phyloP scores from a whole-genome alignment of 1,284 basidiomycete genomes.

The Cystobasidiaceae sp. region DNA sequence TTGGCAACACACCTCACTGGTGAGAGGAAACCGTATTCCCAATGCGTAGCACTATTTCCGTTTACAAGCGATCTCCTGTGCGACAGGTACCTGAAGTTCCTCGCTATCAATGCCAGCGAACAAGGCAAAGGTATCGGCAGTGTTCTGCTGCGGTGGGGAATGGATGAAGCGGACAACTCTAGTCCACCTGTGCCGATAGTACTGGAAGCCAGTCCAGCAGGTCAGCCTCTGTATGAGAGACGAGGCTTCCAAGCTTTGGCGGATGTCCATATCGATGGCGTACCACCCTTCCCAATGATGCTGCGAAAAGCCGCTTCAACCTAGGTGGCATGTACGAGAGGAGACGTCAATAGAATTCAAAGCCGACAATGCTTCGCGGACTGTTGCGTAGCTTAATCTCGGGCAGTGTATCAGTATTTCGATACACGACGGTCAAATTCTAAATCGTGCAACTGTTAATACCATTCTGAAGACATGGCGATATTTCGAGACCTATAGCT shows the following conservation, averaged over 20 bases:
- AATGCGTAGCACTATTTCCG: too few relatives aligned
- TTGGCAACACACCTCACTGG: slow-evolving; percentile 23
- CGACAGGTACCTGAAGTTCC: slow-evolving; percentile 15
- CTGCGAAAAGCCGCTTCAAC: not conserved
- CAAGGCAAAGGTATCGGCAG: slow-evolving; percentile 23
- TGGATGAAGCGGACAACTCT: slow-evolving; percentile 12
- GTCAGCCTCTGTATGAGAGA: slow-evolving; percentile 11
- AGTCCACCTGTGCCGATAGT: slow-evolving; percentile 4
- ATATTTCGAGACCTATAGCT: too few relatives aligned
- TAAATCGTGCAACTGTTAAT: too few relatives aligned
- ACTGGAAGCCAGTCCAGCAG: slow-evolving; percentile 4
- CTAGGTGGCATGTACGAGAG: too few relatives aligned
- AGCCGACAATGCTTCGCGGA: too few relatives aligned
- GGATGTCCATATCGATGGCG: not conserved
- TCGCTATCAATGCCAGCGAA: slow-evolving; percentile 6
- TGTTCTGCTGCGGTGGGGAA: slow-evolving; percentile 4
- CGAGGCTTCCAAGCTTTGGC: slow-evolving; percentile 6
- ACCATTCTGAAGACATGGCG: too few relatives aligned
- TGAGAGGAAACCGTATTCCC: too few relatives aligned
- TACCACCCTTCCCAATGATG: slow-evolving; percentile 8
- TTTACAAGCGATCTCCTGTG: not conserved
- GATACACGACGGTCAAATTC: too few relatives aligned
- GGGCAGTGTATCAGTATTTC: too few relatives aligned
- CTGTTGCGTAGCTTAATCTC: too few relatives aligned
- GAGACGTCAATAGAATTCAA: too few relatives aligned